Percentiles rank a stretch among this genome's conserved stretches.
Conservation (phyloP, 1,139 yeast genomes). For the Sporopachydermia cereana region DNA sequence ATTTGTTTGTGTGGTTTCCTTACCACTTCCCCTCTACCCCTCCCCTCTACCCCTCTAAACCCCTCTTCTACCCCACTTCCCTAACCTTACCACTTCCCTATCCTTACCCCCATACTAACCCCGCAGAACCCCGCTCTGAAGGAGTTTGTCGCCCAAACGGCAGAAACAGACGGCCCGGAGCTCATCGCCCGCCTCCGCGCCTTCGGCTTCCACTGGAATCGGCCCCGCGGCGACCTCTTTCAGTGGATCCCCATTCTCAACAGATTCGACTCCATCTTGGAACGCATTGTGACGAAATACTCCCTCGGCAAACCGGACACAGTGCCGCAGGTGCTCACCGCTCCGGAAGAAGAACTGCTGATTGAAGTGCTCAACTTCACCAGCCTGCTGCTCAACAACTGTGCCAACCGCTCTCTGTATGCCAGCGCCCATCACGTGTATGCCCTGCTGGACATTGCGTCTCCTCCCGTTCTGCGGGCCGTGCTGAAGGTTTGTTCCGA, state of each 20-base stretch:
- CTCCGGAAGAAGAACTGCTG: slow-evolving; percentile 35
- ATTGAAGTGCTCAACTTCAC: slow-evolving; percentile 51
- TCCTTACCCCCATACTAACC: slow-evolving; percentile 6
- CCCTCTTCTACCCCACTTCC: not conserved
- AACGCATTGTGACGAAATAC: slow-evolving; percentile 41
- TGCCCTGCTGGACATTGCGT: slow-evolving; percentile 46
- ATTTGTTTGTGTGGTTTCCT: no score
- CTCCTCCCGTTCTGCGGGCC: slow-evolving; percentile 46
- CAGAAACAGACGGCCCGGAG: slow-evolving; percentile 23
- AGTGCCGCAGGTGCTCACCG: slow-evolving; percentile 33
- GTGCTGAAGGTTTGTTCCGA: slow-evolving; percentile 55
- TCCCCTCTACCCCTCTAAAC: not conserved
- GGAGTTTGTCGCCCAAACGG: slow-evolving; percentile 21
- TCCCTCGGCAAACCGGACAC: slow-evolving; percentile 37
- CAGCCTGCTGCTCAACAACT: slow-evolving; percentile 51
- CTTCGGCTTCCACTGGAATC: slow-evolving; percentile 36
- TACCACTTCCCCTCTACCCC: not conserved
- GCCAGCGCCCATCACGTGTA: slow-evolving; percentile 54
- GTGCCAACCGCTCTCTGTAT: slow-evolving; percentile 58
- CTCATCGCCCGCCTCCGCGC: slow-evolving; percentile 14
- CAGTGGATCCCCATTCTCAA: slow-evolving; percentile 74
- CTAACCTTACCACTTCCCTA: not conserved
- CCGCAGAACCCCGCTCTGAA: slow-evolving; percentile 13
- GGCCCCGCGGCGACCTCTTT: slow-evolving; percentile 61
- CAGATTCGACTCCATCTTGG: slow-evolving; percentile 59